Evolutionary conservation across 177 flowering plant species (phyloP).

Genomic region (Vitis hybrid): DNA sequence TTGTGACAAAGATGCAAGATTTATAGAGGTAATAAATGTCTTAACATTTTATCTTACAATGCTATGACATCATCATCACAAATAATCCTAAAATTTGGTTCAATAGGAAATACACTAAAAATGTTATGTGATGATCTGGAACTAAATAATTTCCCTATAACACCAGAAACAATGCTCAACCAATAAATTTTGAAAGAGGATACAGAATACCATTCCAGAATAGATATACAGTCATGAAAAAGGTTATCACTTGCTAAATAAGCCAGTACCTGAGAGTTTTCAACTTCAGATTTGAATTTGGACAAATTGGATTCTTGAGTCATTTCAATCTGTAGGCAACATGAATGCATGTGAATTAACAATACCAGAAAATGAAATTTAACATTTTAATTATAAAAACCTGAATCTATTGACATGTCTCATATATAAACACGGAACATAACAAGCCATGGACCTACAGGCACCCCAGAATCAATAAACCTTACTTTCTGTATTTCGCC

Average conservation of each 20-base stretch:
- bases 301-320: constrained; percentile 53
- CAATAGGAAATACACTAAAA: too few species aligned
- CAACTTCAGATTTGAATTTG: constrained; percentile 56
- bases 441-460: not conserved
- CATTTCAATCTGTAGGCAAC: constrained; percentile 43
- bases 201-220: not conserved
- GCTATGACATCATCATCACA: too few species aligned
- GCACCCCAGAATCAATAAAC: not conserved
- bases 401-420: not conserved
- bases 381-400: not conserved
- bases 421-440: not conserved
- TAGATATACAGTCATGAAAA: not conserved
- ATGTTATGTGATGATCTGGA: too few species aligned
- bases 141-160: too few species aligned
- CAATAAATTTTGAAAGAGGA: not conserved
- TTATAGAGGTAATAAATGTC: too few species aligned
- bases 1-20: too few species aligned
- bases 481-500: constrained; percentile 58
- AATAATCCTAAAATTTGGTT: too few species aligned
- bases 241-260: too few species aligned
- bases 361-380: not conserved
- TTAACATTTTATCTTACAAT: too few species aligned
- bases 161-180: too few species aligned
- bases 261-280: constrained; percentile 51
- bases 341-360: not conserved